Conservation (phyloP, 345 rosid species). For the Populus ilicifolia region DNA sequence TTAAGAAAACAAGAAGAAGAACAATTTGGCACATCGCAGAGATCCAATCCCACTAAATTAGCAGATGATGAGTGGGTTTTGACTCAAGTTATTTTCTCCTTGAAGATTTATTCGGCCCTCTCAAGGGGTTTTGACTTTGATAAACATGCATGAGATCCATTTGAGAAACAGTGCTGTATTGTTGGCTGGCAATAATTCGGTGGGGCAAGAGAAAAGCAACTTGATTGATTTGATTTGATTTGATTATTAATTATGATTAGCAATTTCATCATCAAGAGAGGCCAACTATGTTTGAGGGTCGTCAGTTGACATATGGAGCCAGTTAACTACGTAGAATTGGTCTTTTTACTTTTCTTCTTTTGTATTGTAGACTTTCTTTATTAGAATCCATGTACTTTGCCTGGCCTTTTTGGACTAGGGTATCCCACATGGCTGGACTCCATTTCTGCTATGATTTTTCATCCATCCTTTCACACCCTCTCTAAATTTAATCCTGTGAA, state of each 20-base stretch:
- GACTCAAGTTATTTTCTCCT: not conserved
- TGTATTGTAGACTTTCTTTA: not conserved
- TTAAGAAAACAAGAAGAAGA: too few species aligned
- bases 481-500: not conserved
- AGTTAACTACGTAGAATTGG: too few species aligned
- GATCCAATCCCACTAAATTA: not conserved
- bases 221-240: not conserved
- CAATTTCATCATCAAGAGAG: not conserved
- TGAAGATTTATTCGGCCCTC: not conserved
- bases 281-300: not conserved
- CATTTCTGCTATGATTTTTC: not conserved
- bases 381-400: not conserved
- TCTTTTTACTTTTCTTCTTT: not conserved
- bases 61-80: conserved; percentile 2
- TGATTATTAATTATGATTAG: not conserved
- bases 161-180: not conserved
- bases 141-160: not conserved
- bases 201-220: not conserved
- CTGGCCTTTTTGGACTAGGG: not conserved
- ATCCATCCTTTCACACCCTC: not conserved
- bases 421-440: not conserved
- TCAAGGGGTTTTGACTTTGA: not conserved
- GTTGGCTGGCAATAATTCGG: conserved; percentile 26
- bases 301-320: not conserved
- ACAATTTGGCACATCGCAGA: not conserved